These are phyloP conservation scores for Iris pallida DNA, from an alignment of 116 monocot genomes.

Conservation along the genomic window DNA sequence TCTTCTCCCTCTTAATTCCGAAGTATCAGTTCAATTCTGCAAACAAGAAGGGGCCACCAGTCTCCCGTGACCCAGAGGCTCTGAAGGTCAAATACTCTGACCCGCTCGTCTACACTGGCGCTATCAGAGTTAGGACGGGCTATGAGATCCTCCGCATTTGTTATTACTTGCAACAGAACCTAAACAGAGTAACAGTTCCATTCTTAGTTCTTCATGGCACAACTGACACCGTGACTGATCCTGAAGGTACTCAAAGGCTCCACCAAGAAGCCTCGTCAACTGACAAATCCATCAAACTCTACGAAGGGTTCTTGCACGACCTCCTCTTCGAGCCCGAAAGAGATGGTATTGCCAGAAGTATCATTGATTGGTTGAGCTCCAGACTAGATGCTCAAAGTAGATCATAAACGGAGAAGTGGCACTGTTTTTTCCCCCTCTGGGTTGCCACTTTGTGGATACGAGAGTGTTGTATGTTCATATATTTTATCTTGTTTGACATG, in stretches of 20 bases:
- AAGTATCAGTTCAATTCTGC: slow-evolving; percentile 54
- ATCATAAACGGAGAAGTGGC: not conserved
- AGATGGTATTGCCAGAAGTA: slow-evolving; percentile 49
- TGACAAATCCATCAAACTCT: slow-evolving; percentile 70
- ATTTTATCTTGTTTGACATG: too few species aligned
- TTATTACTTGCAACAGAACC: slow-evolving; percentile 47
- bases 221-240: slow-evolving; percentile 66
- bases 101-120: slow-evolving; percentile 82
- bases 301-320: slow-evolving; percentile 65
- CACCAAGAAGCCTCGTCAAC: slow-evolving; percentile 37
- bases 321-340: slow-evolving; percentile 77
- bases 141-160: slow-evolving; percentile 71
- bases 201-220: slow-evolving; percentile 82
- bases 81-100: slow-evolving; percentile 73
- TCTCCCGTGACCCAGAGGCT: slow-evolving; percentile 80
- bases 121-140: slow-evolving; percentile 75
- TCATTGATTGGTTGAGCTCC: slow-evolving; percentile 57
- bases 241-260: slow-evolving; percentile 44
- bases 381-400: slow-evolving; percentile 16
- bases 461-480: too few species aligned
- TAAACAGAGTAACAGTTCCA: slow-evolving; percentile 52
- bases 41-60: slow-evolving; percentile 45
- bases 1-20: slow-evolving; percentile 62
- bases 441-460: too few species aligned
- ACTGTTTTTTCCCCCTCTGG: too few species aligned